Evolutionary conservation across 2,329 filamentous ascomycete genomes (phyloP).

Genomic region (Penicillium sp.): DNA sequence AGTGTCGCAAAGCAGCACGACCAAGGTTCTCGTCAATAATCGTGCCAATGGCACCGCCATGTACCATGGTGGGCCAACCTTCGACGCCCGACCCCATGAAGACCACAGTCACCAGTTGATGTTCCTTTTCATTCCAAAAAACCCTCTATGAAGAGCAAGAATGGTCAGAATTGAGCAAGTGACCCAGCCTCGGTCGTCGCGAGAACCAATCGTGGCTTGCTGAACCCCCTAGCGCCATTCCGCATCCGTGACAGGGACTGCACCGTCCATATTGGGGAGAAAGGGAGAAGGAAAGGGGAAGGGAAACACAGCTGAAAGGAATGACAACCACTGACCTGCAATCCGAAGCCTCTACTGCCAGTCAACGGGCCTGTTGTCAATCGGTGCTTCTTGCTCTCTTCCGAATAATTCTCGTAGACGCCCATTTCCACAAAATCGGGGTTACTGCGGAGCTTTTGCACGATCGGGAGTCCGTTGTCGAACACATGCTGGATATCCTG

Average conservation of each 20-base stretch:
- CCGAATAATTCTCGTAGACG: slow-evolving; percentile 33
- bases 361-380: slow-evolving; percentile 37
- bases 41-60: slow-evolving; percentile 65
- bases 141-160: slow-evolving; percentile 47
- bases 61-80: slow-evolving; percentile 66
- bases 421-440: slow-evolving; percentile 37
- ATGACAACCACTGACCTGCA: slow-evolving; percentile 32
- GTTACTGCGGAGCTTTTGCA: slow-evolving; percentile 33
- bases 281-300: no score
- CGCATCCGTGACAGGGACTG: not conserved
- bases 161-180: slow-evolving; percentile 13
- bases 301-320: no score
- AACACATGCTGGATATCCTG: slow-evolving; percentile 27
- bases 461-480: slow-evolving; percentile 32
- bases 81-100: slow-evolving; percentile 59
- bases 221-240: not conserved
- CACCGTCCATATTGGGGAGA: not conserved
- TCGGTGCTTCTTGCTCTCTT: slow-evolving; percentile 28
- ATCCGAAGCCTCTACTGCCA: slow-evolving; percentile 36
- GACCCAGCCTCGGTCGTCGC: slow-evolving; percentile 16
- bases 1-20: slow-evolving; percentile 51
- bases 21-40: slow-evolving; percentile 64
- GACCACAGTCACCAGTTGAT: slow-evolving; percentile 58
- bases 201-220: slow-evolving; percentile 9
- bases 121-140: slow-evolving; percentile 56